Percentiles rank a stretch among this genome's conserved stretches.
These are phyloP conservation scores for Exserohilum rostratum DNA, from an alignment of 2,329 filamentous ascomycete species.

Conservation along the genomic window DNA sequence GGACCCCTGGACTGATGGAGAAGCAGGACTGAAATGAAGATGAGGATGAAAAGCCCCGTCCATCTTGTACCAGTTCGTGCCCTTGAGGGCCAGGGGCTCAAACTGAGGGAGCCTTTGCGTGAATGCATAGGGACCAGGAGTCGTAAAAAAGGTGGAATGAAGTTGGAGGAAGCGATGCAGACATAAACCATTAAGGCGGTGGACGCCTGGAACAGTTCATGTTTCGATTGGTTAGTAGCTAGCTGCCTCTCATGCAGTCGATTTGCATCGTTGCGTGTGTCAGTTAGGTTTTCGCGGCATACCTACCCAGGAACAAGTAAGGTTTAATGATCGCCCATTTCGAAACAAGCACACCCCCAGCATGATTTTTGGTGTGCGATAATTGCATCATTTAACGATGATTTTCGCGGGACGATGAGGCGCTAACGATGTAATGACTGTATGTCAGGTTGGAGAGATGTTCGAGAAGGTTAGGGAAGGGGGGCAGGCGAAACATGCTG, in stretches of 20 bases:
- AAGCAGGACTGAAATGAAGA: conserved; percentile 17
- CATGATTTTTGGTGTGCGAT: neutral
- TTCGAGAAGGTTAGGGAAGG: too few relatives aligned
- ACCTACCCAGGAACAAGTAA: neutral
- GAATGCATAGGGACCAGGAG: conserved; percentile 11
- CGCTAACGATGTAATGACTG: neutral
- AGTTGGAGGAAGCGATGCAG: neutral
- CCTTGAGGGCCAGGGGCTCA: conserved; percentile 11
- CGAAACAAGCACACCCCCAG: neutral
- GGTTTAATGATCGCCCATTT: neutral
- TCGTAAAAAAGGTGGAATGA: neutral
- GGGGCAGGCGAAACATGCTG: neutral
- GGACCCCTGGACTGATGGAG: conserved; percentile 11
- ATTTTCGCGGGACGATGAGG: neutral
- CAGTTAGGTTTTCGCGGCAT: neutral
- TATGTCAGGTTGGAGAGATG: neutral
- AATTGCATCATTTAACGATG: neutral
- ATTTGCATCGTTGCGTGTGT: conserved; percentile 7
- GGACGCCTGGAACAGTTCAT: neutral
- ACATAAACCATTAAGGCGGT: neutral
- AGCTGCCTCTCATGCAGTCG: neutral
- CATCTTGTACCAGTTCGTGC: conserved; percentile 19
- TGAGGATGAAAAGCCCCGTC: conserved; percentile 14
- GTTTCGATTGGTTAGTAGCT: neutral
- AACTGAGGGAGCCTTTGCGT: conserved; percentile 14